phyloP scores from a whole-genome alignment of 768 basidiomycete genomes.

The Mycena chlorophos region DNA sequence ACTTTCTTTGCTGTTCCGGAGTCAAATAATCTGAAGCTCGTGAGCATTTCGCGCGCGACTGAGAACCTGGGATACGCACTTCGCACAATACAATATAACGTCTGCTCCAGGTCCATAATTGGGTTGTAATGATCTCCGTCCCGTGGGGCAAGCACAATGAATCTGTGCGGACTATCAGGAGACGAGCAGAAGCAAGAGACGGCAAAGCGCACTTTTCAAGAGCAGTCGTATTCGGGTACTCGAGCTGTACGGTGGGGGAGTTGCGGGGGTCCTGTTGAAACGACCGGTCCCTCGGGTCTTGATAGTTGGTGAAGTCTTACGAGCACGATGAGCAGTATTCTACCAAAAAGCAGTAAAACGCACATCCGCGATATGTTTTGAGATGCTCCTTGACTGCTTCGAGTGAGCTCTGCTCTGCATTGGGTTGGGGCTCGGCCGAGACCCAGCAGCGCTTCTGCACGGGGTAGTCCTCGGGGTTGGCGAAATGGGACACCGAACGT shows the following conservation, averaged over 20 bases:
- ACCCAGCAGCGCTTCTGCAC: conserved; percentile 50
- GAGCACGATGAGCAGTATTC: conserved; percentile 17
- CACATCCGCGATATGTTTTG: conserved; percentile 71
- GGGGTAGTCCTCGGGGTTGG: conserved; percentile 37
- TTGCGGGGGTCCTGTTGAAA: conserved; percentile 63
- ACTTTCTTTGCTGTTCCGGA: conserved; percentile 57
- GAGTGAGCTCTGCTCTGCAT: conserved; percentile 63
- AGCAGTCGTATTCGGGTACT: conserved; percentile 74
- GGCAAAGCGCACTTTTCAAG: conserved; percentile 57
- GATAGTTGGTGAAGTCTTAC: conserved; percentile 69
- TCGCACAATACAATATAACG: conserved; percentile 71
- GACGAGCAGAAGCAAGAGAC: conserved; percentile 10
- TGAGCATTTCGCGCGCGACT: conserved; percentile 14
- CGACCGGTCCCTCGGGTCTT: conserved; percentile 59
- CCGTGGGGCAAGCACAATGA: conserved; percentile 74
- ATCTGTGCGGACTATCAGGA: conserved; percentile 42
- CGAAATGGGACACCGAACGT: conserved; percentile 61
- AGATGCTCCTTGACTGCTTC: conserved; percentile 60
- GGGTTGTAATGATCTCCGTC: conserved; percentile 89
- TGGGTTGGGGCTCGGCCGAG: conserved; percentile 48
- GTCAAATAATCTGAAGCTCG: conserved; percentile 60
- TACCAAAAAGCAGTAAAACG: conserved; percentile 27
- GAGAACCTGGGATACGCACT: conserved; percentile 41
- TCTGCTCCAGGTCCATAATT: conserved; percentile 73
- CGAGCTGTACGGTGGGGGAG: conserved; percentile 69